A percentile compares a stretch with the other conserved stretches of the same genome.
These are phyloP conservation scores for Rhizopus stolonifer DNA, from an alignment of 371 early-diverging fungal genomes.

Conservation along the genomic window DNA sequence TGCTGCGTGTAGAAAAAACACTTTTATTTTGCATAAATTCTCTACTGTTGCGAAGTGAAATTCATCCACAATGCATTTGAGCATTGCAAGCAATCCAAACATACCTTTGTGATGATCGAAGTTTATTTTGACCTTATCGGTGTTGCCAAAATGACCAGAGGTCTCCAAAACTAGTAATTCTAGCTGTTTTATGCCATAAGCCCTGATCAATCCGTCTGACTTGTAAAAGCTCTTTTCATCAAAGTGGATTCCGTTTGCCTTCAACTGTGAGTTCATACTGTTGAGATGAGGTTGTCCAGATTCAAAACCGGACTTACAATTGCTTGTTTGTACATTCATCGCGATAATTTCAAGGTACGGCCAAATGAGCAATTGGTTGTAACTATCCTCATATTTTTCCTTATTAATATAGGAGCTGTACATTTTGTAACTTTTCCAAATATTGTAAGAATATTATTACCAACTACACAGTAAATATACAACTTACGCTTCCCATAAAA, in stretches of 20 bases:
- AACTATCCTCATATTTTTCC: constrained; percentile 9
- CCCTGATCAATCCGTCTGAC: constrained; percentile 10
- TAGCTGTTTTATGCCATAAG: constrained; percentile 4
- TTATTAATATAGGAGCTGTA: not conserved
- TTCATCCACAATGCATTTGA: constrained; percentile 13
- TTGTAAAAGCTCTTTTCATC: constrained; percentile 12
- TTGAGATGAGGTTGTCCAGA: not conserved
- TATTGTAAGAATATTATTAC: too few relatives aligned
- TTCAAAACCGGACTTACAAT: constrained; percentile 2
- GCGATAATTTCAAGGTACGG: not conserved
- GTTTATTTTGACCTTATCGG: constrained; percentile 4
- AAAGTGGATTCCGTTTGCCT: not conserved
- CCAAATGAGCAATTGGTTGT: constrained; percentile 4
- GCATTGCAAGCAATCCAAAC: constrained; percentile 16
- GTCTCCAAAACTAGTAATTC: constrained; percentile 11
- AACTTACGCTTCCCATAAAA: not conserved
- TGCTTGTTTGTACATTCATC: not conserved
- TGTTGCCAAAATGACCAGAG: constrained; percentile 5
- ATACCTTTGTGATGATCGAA: constrained; percentile 17
- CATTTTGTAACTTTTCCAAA: not conserved
- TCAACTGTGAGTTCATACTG: constrained; percentile 7
- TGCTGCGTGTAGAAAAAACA: constrained; percentile 12
- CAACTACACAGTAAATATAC: not conserved
- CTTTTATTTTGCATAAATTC: constrained; percentile 3
- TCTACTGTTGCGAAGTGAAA: constrained; percentile 7